These are phyloP conservation scores for Leccinum fallax DNA, from an alignment of 1,284 basidiomycete genomes.

Conservation along the genomic window DNA sequence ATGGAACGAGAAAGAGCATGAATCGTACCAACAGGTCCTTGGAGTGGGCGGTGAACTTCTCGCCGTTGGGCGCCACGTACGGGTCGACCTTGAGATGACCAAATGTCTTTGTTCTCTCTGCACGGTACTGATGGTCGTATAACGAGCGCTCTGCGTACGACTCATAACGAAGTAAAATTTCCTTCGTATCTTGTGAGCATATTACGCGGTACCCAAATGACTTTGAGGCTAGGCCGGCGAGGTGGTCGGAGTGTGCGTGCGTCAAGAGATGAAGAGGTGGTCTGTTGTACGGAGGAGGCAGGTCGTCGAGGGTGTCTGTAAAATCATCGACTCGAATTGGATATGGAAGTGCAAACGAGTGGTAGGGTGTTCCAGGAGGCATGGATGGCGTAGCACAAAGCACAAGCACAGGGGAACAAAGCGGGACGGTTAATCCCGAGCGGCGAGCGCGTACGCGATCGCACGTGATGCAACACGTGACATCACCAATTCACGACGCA, in stretches of 20 bases:
- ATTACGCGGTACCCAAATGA: conserved; percentile 69
- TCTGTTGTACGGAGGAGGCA: conserved; percentile 37
- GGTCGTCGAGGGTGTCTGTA: conserved; percentile 40
- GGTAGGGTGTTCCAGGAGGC: conserved; percentile 72
- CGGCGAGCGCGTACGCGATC: neutral
- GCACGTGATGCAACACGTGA: conserved; percentile 1
- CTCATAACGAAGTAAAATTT: conserved; percentile 80
- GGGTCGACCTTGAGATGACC: conserved; percentile 66
- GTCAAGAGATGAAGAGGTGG: conserved; percentile 76
- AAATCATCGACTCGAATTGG: conserved; percentile 84
- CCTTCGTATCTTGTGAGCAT: conserved; percentile 80
- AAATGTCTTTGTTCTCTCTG: conserved; percentile 63
- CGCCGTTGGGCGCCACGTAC: conserved; percentile 47
- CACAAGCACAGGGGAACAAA: neutral
- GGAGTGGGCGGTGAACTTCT: conserved; percentile 48
- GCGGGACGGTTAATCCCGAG: too few species aligned
- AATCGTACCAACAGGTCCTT: conserved; percentile 54
- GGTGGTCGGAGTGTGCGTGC: conserved; percentile 86
- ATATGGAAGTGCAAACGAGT: conserved; percentile 68
- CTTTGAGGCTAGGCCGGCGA: conserved; percentile 66
- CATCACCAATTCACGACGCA: too few species aligned
- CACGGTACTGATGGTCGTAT: conserved; percentile 50
- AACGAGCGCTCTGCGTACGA: conserved; percentile 63
- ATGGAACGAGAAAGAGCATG: neutral
- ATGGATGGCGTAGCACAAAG: conserved; percentile 37